Evolutionary conservation across 2,329 filamentous ascomycete species (phyloP), one percentile per base, ranked within the genome.

Genomic region (Calonectria pseudoreteaudii): DNA sequence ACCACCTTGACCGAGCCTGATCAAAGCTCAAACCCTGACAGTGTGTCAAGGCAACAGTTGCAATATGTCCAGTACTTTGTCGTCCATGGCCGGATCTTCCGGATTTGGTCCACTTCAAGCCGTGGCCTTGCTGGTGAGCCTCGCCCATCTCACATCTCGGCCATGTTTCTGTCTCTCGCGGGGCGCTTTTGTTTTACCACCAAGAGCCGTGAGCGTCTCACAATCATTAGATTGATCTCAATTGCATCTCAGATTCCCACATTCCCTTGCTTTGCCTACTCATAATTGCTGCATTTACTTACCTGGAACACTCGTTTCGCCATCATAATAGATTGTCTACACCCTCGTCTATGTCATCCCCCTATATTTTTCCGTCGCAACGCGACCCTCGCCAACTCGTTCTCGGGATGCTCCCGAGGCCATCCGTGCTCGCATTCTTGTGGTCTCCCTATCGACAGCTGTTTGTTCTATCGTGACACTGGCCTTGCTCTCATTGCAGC

Each of bases 261-360:
- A 20, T 20, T 44, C 47, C 47, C 44, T 64, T 64, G 31, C 47
- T 31, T 70, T 36, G 16, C 28, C 26, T 30, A 30, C 28, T 20
- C 34, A 20, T 36, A 28, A 8, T 66, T 16, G 18, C 66, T 34
- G 49, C 50, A 65, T 66, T 62, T 69, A 47, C 68, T 72, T 41
- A 76, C 50, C 34, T 56, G 72, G 49, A 74, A 66, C 44, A 23
- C 28, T 16, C 23, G 28, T 53, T 44, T 31, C 23, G 60, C 13
- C 23, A n/a, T 34, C 71, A n/a, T 41, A 20, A 67, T 52, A 82
- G 94, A 86, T 96, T 75, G 85, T 93, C 75, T 98, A 97, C 85
- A 98, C 95, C n/a, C 84, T 95, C 79, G 86, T 95, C 86, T 99
- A 98, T 86, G 94, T 99, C 80, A 87, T 94, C 4, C 96, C 97